phyloP scores from a whole-genome alignment of 176 grass and related monocot species.

The Luzula sylvatica region DNA sequence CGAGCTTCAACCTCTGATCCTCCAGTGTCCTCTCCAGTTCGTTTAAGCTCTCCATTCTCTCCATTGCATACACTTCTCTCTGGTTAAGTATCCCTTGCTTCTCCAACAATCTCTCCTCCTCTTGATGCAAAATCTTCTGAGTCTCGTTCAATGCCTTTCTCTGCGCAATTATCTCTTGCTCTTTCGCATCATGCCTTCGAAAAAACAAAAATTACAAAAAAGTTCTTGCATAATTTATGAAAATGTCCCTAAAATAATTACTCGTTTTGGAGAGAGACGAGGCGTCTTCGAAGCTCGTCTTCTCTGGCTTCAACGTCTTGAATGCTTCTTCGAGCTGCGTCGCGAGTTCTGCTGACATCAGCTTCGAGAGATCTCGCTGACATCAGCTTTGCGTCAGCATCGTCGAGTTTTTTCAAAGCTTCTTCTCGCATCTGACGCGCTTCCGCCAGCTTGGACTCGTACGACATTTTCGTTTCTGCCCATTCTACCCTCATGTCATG shows the following conservation, averaged over 20 bases:
- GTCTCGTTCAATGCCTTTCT: slow-evolving; percentile 57
- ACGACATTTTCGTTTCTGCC: slow-evolving; percentile 76
- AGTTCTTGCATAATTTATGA: too few relatives aligned
- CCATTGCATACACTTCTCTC: slow-evolving; percentile 61
- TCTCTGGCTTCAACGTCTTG: slow-evolving; percentile 77
- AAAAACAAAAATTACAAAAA: background rate
- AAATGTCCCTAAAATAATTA: slow-evolving; percentile 23
- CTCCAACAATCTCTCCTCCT: slow-evolving; percentile 47
- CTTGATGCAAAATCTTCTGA: slow-evolving; percentile 61
- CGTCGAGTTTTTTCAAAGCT: slow-evolving; percentile 67
- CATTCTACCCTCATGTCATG: slow-evolving; percentile 61
- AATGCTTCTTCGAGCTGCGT: slow-evolving; percentile 46
- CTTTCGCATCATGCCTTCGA: slow-evolving; percentile 57
- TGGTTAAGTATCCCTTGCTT: slow-evolving; percentile 60
- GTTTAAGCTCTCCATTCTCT: slow-evolving; percentile 48
- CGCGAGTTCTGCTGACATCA: slow-evolving; percentile 33
- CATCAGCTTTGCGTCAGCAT: slow-evolving; percentile 63
- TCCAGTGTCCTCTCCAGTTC: slow-evolving; percentile 49
- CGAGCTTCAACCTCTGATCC: slow-evolving; percentile 33
- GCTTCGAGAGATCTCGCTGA: slow-evolving; percentile 51
- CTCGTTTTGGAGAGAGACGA: slow-evolving; percentile 40
- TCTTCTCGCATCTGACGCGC: slow-evolving; percentile 35
- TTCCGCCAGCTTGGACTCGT: slow-evolving; percentile 58
- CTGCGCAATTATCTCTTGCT: slow-evolving; percentile 53
- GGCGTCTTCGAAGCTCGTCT: slow-evolving; percentile 63